Percentiles rank a stretch among this genome's conserved stretches.
These are phyloP conservation scores for Ophiostoma quercus DNA, from an alignment of 2,329 filamentous ascomycete genomes.

Conservation along the genomic window DNA sequence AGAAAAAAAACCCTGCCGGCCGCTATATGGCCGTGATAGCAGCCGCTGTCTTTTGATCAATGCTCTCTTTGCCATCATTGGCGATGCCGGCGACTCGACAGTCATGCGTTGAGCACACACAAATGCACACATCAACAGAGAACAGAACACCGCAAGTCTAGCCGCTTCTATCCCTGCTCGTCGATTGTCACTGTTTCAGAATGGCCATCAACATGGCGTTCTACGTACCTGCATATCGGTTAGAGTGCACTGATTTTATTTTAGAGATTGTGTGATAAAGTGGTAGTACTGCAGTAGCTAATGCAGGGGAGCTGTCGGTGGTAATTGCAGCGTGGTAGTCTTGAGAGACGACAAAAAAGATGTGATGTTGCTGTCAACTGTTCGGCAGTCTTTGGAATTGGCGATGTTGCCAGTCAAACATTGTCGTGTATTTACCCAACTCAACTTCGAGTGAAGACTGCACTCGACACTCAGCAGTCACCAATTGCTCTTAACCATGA, in stretches of 20 bases:
- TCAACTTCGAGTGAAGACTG: no score
- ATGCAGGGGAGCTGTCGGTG: slow-evolving; percentile 4
- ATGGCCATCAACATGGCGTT: no score
- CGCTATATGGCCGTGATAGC: background rate
- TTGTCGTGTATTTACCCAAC: background rate
- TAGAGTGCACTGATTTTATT: background rate
- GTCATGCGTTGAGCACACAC: background rate
- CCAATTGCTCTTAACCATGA: no score
- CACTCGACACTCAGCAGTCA: no score
- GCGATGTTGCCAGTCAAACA: no score
- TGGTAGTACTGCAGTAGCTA: background rate
- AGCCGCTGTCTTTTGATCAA: background rate
- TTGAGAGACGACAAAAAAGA: no score
- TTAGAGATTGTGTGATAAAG: background rate
- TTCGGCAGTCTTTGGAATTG: no score
- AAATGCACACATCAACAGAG: background rate
- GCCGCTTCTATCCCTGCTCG: background rate
- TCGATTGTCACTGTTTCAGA: background rate
- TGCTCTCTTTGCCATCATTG: background rate
- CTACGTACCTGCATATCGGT: background rate
- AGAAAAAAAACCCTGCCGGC: background rate
- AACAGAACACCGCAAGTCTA: background rate
- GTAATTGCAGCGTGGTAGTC: background rate
- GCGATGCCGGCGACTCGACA: background rate
- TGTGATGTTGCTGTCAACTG: no score